These are phyloP conservation scores for Intubia oerlemansii DNA, from an alignment of 2,329 filamentous ascomycete genomes.

Conservation along the genomic window DNA sequence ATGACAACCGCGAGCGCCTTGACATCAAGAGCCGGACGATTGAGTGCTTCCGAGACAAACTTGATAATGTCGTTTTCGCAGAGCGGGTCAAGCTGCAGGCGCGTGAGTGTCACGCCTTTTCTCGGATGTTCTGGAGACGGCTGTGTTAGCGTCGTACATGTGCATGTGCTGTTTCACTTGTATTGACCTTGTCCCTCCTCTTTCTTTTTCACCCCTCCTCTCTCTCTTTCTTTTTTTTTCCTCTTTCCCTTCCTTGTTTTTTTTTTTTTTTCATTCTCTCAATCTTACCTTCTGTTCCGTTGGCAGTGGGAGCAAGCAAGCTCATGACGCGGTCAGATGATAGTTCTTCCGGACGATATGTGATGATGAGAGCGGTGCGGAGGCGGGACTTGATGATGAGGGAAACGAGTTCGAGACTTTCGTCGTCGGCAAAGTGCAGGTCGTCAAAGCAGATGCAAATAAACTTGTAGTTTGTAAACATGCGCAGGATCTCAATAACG, in stretches of 20 bases:
- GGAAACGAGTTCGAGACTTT: slow-evolving; percentile 64
- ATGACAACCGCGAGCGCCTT: slow-evolving; percentile 64
- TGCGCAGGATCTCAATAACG: slow-evolving; percentile 64
- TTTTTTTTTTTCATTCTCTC: too few species aligned
- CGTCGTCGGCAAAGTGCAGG: slow-evolving; percentile 73
- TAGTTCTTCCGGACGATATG: slow-evolving; percentile 47
- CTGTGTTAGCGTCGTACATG: too few species aligned
- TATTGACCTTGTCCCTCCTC: too few species aligned
- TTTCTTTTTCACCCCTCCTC: too few species aligned
- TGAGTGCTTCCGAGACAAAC: slow-evolving; percentile 67
- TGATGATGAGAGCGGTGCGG: slow-evolving; percentile 64
- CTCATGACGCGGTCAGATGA: slow-evolving; percentile 29
- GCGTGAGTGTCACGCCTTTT: slow-evolving; percentile 38
- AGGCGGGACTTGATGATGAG: slow-evolving; percentile 62
- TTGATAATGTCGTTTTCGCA: slow-evolving; percentile 59
- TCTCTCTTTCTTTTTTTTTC: too few species aligned
- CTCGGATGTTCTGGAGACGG: slow-evolving; percentile 6
- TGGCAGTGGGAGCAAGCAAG: too few species aligned
- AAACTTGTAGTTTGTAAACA: slow-evolving; percentile 65
- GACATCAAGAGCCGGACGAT: slow-evolving; percentile 49
- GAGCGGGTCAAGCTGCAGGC: slow-evolving; percentile 51
- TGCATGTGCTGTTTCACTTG: too few species aligned
- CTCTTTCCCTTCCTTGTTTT: too few species aligned
- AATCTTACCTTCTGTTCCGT: too few species aligned
- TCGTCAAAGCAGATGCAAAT: slow-evolving; percentile 82